Evolutionary conservation across 2,329 filamentous ascomycete genomes (phyloP).

Genomic region (Seiridium cupressi): DNA sequence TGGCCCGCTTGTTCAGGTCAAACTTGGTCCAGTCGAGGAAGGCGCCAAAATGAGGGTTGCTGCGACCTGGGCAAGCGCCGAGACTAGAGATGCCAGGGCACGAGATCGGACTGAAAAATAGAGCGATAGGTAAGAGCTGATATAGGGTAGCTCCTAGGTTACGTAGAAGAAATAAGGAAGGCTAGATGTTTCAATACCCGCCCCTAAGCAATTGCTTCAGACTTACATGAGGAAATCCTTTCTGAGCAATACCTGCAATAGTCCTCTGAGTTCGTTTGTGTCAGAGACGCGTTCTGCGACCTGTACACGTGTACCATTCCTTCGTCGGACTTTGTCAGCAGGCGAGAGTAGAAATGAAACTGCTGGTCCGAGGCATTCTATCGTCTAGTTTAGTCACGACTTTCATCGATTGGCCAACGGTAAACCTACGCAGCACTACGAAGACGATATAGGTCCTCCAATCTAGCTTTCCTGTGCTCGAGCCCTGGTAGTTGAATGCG

Average conservation of each 20-base stretch:
- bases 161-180: slow-evolving; percentile 20
- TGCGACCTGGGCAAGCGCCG: slow-evolving; percentile 22
- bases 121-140: slow-evolving; percentile 16
- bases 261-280: slow-evolving; percentile 10
- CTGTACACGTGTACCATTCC: slow-evolving; percentile 10
- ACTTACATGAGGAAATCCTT: slow-evolving; percentile 5
- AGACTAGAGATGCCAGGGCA: slow-evolving; percentile 19
- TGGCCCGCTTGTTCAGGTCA: slow-evolving; percentile 17
- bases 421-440: slow-evolving; percentile 20
- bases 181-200: slow-evolving; percentile 6
- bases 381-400: not conserved
- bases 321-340: slow-evolving; percentile 4
- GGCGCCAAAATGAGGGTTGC: slow-evolving; percentile 20
- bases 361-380: not conserved
- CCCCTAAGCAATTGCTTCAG: not conserved
- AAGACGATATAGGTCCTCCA: slow-evolving; percentile 25
- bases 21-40: slow-evolving; percentile 24
- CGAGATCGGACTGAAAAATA: slow-evolving; percentile 19
- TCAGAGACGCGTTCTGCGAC: slow-evolving; percentile 9
- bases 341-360: not conserved
- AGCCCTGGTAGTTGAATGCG: slow-evolving; percentile 18
- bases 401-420: not conserved
- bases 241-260: not conserved
- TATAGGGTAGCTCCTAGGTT: slow-evolving; percentile 15
- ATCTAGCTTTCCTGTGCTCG: slow-evolving; percentile 19